Base-by-base conservation (phyloP, 495 filamentous ascomycete genomes). In the Daldinia concentrica region DNA sequence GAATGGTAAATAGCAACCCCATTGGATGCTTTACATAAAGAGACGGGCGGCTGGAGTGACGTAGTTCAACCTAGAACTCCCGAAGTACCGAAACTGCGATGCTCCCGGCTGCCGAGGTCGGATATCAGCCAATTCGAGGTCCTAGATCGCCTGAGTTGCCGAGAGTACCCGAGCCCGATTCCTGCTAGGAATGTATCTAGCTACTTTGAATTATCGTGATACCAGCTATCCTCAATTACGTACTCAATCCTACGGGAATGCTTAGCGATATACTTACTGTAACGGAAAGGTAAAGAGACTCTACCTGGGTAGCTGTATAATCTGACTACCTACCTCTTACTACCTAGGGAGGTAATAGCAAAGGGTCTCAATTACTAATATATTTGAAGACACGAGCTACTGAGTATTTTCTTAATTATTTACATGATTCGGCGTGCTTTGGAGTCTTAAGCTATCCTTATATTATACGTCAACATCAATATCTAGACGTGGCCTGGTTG, bases 101-200 rank as follows among this genome's bases (percentile, higher is more conserved):
- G 27, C 41, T 58, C 61, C 65, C 71, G 61, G 65, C 62, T 73
- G 71, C 71, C 71, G 71, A 73, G 71, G 71, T 73, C 71, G 71
- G 66, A 66, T 64, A 17, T 32, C 54, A 66, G 22, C 66, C 57
- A 73, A 69, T 73, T 73, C 65, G 22, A 61, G 32, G 39, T 63
- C 65, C 66, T 62, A 63, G 50, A 69, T 30, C 51, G 71, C 15
- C 58, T 26, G 12, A 58, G 48, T 73, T 73, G 34, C 71, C 71
- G 71, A 73, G 39, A 63, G 22, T 73, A 69, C 71, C 71, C 71
- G 71, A 73, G 66, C 52, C 71, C 62, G 39, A 41, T 27, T 29
- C 57, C 3, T 54, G 61, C 68, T 61, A 57, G 39, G 17, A 51
- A 41, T 61, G 26, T 17, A n/a, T 29, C 60, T 64, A 64, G 39